Evolutionary conservation across 352 stramenopile species (phyloP), one percentile per base, ranked within the genome.

Genomic region (Phytopythium ostracodes): DNA sequence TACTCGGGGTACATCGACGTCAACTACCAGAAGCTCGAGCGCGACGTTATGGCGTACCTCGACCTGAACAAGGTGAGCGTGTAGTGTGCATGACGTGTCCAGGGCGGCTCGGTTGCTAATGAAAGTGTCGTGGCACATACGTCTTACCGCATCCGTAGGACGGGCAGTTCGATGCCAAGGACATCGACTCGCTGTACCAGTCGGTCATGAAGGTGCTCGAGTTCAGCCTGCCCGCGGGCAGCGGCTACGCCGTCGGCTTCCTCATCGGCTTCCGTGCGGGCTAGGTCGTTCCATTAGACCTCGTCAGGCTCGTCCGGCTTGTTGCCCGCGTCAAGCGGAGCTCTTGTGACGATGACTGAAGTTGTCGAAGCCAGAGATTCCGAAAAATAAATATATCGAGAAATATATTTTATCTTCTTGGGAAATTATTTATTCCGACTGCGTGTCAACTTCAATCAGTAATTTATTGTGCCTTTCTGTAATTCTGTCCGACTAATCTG

Each of bases 1-100:
- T 97, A 95, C 68, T 82, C 75, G 33, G 94, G 91, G 31, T 98
- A 98, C 64, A 82, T 98, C 52, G 66, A 92, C 59, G 83, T 98
- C 22, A 81, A 98, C 73, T 97, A 96, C 81, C 82, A 89, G 56
- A 96, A 98, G 66, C 67, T 98, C 50, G 75, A 92, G 66, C 72
- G 85, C 8, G 85, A 96, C 62, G 51, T 92, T 31, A 80, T 76
- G 62, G 73, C 66, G 27, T 79, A 84, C 47, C 70, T 96, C 29
- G 86, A 97, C 50, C 74, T 91, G 35, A 90, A 93, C 66, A 80
- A 94, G 77, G 84, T 93, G 59, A 43, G 47, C 11, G 54, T 1
- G 33, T 18, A 17, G 24, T 56, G 42, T 15, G 44, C 29, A 57
- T 64, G 36, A 31, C 31, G 25, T 38, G 49, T 15, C 57, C 20